These are phyloP conservation scores for Phaffomyces antillensis DNA, from an alignment of 805 yeast genomes.

Conservation along the genomic window DNA sequence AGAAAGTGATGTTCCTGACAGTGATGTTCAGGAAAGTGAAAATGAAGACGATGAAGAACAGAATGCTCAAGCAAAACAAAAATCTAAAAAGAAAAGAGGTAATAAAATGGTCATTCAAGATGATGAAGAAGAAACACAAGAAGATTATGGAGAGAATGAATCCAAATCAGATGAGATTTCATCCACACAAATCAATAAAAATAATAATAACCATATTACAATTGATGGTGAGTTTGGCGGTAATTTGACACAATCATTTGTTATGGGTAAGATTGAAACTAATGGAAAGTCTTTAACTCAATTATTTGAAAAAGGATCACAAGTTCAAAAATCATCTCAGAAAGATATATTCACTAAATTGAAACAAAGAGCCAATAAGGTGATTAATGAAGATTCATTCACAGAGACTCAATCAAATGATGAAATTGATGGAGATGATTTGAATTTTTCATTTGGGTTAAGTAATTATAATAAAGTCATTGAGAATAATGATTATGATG, in stretches of 20 bases:
- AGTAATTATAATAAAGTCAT: not conserved
- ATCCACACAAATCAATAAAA: not conserved
- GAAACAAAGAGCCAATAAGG: slow-evolving; percentile 8
- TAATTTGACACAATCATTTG: slow-evolving; percentile 13
- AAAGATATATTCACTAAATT: slow-evolving; percentile 11
- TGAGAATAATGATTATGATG: slow-evolving; percentile 24
- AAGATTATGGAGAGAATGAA: not conserved
- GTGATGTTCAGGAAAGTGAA: slow-evolving; percentile 13
- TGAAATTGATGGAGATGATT: not conserved
- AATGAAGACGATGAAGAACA: slow-evolving; percentile 5
- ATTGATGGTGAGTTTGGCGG: slow-evolving; percentile 21
- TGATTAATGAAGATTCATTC: slow-evolving; percentile 10
- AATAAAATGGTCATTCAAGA: slow-evolving; percentile 9
- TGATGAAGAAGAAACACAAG: slow-evolving; percentile 11
- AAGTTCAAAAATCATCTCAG: not conserved
- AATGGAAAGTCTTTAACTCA: slow-evolving; percentile 15
- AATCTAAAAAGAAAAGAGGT: not conserved
- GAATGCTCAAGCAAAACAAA: slow-evolving; percentile 3
- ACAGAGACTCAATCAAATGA: not conserved
- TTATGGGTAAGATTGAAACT: slow-evolving; percentile 6
- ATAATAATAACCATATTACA: not conserved
- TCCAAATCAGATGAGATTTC: slow-evolving; percentile 3
- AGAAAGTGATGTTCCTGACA: slow-evolving; percentile 14
- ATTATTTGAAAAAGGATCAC: slow-evolving; percentile 17
- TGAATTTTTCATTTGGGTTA: not conserved